These are phyloP conservation scores for Chlorella vulgaris DNA, from an alignment of 139 green algal genomes.

Conservation along the genomic window DNA sequence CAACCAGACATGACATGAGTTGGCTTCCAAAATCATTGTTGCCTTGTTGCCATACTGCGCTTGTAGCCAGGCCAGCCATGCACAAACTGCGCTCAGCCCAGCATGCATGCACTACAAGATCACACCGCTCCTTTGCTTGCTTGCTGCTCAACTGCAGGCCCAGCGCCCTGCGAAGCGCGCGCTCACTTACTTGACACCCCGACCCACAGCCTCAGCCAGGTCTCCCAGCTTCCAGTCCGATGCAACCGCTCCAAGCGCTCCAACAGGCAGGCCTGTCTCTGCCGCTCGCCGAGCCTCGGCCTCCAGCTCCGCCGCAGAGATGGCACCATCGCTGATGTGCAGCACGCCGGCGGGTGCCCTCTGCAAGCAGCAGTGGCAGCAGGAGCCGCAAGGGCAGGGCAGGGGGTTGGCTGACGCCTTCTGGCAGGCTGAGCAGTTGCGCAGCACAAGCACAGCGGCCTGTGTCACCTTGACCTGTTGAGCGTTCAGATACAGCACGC, in stretches of 20 bases:
- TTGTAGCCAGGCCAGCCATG: not conserved
- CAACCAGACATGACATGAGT: not conserved
- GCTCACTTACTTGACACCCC: slow-evolving; percentile 4
- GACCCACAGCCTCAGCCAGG: not conserved
- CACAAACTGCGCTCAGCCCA: not conserved
- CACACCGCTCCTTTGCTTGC: too few species aligned
- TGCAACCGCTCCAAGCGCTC: too few species aligned
- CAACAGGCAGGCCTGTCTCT: not conserved
- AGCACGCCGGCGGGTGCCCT: slow-evolving; percentile 12
- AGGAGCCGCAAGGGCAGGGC: not conserved
- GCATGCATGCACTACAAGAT: not conserved
- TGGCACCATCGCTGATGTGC: not conserved
- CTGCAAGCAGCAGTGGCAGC: slow-evolving; percentile 9
- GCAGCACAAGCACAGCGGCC: not conserved
- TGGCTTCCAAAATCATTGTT: too few species aligned
- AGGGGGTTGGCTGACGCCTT: not conserved
- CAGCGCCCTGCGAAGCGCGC: not conserved
- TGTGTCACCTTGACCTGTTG: not conserved
- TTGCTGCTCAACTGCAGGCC: too few species aligned
- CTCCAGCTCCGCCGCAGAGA: not conserved
- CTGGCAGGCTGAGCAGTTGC: too few species aligned
- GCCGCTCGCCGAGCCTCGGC: not conserved
- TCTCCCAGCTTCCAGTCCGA: not conserved
- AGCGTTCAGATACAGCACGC: slow-evolving; percentile 30
- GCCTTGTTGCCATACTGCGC: too few species aligned